These are phyloP conservation scores for Sordaria brevicollis DNA, from an alignment of 495 filamentous ascomycete species.

Conservation along the genomic window DNA sequence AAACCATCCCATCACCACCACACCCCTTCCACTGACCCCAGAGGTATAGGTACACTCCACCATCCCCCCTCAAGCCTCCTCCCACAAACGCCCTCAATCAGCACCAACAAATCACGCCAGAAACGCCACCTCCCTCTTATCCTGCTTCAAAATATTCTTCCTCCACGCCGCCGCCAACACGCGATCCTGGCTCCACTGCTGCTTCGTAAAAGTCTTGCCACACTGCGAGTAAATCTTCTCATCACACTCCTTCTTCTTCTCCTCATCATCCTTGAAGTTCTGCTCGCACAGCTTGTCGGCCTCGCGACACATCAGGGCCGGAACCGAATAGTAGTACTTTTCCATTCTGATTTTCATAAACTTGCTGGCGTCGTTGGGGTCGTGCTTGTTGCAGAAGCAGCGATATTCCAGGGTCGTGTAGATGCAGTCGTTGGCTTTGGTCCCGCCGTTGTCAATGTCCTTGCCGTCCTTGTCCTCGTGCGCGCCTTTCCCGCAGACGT, in stretches of 20 bases:
- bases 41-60: too few relatives aligned
- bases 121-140: too few relatives aligned
- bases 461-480: too few relatives aligned
- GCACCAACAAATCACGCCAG: too few relatives aligned
- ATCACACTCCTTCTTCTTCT: not conserved
- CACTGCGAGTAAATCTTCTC: not conserved
- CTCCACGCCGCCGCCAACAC: not conserved
- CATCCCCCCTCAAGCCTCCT: too few relatives aligned
- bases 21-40: too few relatives aligned
- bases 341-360: accelerated
- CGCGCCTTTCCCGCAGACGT: not conserved
- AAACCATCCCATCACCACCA: too few relatives aligned
- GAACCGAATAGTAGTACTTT: not conserved
- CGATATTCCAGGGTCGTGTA: not conserved
- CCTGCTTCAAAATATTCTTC: not conserved
- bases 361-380: too few relatives aligned
- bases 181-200: not conserved
- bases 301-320: not conserved
- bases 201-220: too few relatives aligned
- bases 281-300: too few relatives aligned
- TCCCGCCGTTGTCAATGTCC: accelerated
- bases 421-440: accelerated
- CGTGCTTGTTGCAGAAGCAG: not conserved
- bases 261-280: not conserved
- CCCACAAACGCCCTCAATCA: too few relatives aligned